Evolutionary conservation across 768 basidiomycete genomes (phyloP).

Genomic region (Amanita inopinata): DNA sequence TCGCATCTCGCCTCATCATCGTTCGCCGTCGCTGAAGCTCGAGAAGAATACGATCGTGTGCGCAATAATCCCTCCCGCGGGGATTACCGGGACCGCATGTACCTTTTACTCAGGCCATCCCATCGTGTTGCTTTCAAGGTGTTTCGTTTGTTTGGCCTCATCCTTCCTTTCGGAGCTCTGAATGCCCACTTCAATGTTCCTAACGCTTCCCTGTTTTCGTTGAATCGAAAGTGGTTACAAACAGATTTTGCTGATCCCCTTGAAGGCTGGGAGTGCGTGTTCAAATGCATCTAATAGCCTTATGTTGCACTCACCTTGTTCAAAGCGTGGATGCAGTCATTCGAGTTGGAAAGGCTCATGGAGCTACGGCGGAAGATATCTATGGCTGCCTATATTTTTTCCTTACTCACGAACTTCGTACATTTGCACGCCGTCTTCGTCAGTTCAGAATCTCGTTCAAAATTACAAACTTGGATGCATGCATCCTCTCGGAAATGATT

Average conservation of each 20-base stretch:
- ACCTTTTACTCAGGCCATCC: too few species aligned
- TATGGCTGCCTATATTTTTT: conserved; percentile 43
- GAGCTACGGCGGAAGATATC: conserved; percentile 31
- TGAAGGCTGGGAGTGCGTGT: conserved; percentile 33
- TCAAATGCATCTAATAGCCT: not conserved
- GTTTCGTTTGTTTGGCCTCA: too few species aligned
- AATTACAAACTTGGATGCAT: conserved; percentile 23
- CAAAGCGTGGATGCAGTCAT: conserved; percentile 25
- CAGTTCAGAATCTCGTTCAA: conserved; percentile 24
- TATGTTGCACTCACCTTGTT: conserved; percentile 5
- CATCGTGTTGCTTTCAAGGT: too few species aligned
- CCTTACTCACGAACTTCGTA: conserved; percentile 27
- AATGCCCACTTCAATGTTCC: conserved; percentile 29
- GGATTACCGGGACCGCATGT: too few species aligned
- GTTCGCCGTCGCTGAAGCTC: too few species aligned
- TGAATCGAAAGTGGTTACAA: conserved; percentile 26
- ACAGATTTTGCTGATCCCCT: conserved; percentile 33
- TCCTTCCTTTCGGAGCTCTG: conserved; percentile 39
- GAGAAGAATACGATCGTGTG: too few species aligned
- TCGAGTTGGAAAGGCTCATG: conserved; percentile 24
- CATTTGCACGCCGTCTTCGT: conserved; percentile 26
- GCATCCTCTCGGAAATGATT: conserved; percentile 20
- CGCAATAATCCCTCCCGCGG: too few species aligned
- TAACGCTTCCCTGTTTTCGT: conserved; percentile 31
- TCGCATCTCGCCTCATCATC: too few species aligned